A percentile compares a stretch with the other conserved stretches of the same genome.
Evolutionary conservation across 106 monocot genomes (phyloP).

Genomic region (Xerophyta viscosa): DNA sequence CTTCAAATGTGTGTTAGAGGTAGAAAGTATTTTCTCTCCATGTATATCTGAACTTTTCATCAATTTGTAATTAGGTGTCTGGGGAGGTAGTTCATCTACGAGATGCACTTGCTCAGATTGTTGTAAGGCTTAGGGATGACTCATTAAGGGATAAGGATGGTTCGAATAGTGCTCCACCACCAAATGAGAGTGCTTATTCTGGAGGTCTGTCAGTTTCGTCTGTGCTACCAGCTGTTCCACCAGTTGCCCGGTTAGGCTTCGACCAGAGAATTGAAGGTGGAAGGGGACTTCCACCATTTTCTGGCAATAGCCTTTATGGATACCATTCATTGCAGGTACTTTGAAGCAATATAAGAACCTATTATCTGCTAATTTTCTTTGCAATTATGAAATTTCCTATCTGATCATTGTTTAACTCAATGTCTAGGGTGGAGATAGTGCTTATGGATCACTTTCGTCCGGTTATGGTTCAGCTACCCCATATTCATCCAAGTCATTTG

Average conservation of each 20-base stretch:
- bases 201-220: conserved; percentile 32
- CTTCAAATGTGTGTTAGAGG: neutral
- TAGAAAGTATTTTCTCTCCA: too few relatives aligned
- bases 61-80: conserved; percentile 34
- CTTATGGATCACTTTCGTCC: conserved; percentile 43
- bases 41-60: neutral
- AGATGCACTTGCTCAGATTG: conserved; percentile 82
- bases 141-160: conserved; percentile 62
- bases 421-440: conserved; percentile 51
- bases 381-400: neutral
- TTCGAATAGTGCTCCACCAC: conserved; percentile 14
- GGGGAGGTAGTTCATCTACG: conserved; percentile 55
- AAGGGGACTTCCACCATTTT: conserved; percentile 37
- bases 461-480: conserved; percentile 48
- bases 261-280: conserved; percentile 62
- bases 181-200: conserved; percentile 36
- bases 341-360: too few relatives aligned
- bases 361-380: neutral
- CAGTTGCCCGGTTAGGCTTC: conserved; percentile 36
- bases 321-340: conserved; percentile 69
- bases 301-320: conserved; percentile 51
- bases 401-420: neutral
- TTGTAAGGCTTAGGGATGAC: conserved; percentile 74
- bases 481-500: conserved; percentile 59
- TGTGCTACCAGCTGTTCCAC: conserved; percentile 30